Conservation (phyloP, 106 monocot species). For the Gastrodia elata region DNA sequence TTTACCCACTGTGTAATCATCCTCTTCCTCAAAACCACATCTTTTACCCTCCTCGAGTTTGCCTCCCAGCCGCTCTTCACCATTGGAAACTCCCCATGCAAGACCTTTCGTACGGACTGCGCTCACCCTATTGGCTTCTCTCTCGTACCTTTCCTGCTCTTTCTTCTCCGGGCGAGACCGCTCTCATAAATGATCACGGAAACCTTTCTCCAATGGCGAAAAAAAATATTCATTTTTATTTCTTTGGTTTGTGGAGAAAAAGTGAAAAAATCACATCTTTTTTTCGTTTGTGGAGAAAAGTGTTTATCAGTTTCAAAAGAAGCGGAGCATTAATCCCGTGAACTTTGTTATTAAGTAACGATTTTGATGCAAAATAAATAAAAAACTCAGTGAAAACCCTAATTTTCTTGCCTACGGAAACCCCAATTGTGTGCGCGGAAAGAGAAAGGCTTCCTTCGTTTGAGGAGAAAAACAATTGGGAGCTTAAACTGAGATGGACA, state of each 20-base stretch:
- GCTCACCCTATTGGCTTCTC: constrained; percentile 34
- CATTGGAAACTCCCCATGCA: constrained; percentile 24
- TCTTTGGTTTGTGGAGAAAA: constrained; percentile 5
- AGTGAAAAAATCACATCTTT: no score
- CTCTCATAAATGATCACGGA: background rate
- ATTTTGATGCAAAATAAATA: constrained; percentile 7
- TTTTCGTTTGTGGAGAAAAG: background rate
- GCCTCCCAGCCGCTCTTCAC: background rate
- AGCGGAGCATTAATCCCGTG: constrained; percentile 32
- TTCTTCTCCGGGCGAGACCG: constrained; percentile 9
- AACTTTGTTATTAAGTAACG: constrained; percentile 18
- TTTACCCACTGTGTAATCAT: constrained; percentile 16
- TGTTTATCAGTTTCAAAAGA: constrained; percentile 20
- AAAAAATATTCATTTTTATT: constrained; percentile 6
- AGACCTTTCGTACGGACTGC: constrained; percentile 8
- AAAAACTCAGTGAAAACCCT: constrained; percentile 12
- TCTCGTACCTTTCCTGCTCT: constrained; percentile 11
- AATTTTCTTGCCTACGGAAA: background rate
- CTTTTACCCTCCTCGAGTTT: constrained; percentile 4
- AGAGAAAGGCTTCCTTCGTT: background rate
- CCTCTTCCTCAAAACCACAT: background rate
- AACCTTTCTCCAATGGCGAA: constrained; percentile 3
- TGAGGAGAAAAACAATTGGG: constrained; percentile 6
- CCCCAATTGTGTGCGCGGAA: background rate
- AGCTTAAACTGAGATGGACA: constrained; percentile 9